phyloP scores from a whole-genome alignment of 2,329 filamentous ascomycete genomes.

The Botrytis cinerea region DNA sequence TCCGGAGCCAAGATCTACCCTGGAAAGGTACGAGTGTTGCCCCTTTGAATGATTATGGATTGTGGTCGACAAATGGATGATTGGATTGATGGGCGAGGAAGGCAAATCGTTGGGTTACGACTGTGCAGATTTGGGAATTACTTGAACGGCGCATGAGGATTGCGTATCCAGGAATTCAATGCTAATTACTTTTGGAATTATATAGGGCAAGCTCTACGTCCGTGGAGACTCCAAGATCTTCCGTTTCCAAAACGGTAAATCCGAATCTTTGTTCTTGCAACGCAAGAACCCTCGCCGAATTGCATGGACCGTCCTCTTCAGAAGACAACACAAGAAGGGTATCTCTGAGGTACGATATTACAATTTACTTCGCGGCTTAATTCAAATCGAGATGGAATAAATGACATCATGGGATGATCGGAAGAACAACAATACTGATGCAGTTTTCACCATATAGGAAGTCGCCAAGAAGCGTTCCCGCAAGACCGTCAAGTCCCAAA shows the following conservation, averaged over 20 bases:
- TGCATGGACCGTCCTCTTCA: conserved; percentile 97
- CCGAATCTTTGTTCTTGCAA: conserved; percentile 99
- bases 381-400: neutral
- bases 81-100: conserved; percentile 21
- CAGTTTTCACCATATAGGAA: conserved; percentile 64
- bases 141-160: neutral
- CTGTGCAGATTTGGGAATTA: neutral
- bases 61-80: conserved; percentile 30
- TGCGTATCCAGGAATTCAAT: conserved; percentile 20
- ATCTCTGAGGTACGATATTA: conserved; percentile 89
- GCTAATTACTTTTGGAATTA: conserved; percentile 37
- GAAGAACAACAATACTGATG: conserved; percentile 12
- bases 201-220: conserved; percentile 98
- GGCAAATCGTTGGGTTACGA: conserved; percentile 12
- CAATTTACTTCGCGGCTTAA: neutral
- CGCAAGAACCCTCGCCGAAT: conserved; percentile 99
- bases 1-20: conserved; percentile 78
- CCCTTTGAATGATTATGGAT: conserved; percentile 13
- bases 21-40: conserved; percentile 64
- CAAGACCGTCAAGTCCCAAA: conserved; percentile 97
- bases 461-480: conserved; percentile 99
- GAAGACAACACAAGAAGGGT: conserved; percentile 99
- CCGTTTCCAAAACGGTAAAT: conserved; percentile 99
- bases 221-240: conserved; percentile 99
- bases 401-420: conserved; percentile 19